Percentiles rank a stretch among this genome's conserved stretches.
phyloP scores from a whole-genome alignment of 2,329 filamentous ascomycete species.

The Alternaria panax region DNA sequence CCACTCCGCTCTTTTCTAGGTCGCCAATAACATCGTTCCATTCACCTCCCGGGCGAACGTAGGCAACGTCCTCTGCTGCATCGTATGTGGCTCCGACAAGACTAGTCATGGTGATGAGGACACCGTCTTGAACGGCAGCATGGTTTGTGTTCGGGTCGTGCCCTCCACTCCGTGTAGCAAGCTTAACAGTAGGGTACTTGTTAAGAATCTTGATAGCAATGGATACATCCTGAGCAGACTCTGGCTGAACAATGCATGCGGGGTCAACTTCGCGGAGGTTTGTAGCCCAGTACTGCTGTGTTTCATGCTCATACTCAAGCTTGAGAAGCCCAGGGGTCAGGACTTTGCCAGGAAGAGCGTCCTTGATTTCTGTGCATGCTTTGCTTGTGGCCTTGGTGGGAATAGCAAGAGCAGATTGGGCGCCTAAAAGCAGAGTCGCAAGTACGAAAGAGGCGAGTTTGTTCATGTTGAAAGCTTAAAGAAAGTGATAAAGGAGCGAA shows the following conservation, averaged over 20 bases:
- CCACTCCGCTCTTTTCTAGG: conserved; percentile 46
- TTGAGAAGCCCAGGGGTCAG: conserved; percentile 26
- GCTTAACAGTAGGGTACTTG: conserved; percentile 29
- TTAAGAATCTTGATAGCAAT: conserved; percentile 34
- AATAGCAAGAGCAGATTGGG: conserved; percentile 9
- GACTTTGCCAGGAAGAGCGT: conserved; percentile 29
- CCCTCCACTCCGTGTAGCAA: conserved; percentile 42
- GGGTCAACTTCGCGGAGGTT: conserved; percentile 28
- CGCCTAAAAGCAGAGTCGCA: conserved; percentile 15
- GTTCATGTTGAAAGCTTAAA: conserved; percentile 10
- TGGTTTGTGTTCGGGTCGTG: conserved; percentile 51
- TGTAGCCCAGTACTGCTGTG: conserved; percentile 32
- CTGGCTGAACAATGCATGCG: conserved; percentile 37
- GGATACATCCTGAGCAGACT: conserved; percentile 32
- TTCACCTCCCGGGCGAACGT: conserved; percentile 51
- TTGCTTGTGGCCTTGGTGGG: conserved; percentile 26
- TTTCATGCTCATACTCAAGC: conserved; percentile 27
- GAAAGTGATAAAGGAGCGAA: neutral
- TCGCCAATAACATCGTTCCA: conserved; percentile 51
- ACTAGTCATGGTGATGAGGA: conserved; percentile 49
- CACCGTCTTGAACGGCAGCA: conserved; percentile 47
- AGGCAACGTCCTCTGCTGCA: conserved; percentile 43
- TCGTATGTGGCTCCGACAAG: conserved; percentile 49
- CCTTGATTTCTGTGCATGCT: conserved; percentile 29
- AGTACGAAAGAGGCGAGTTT: conserved; percentile 4